A percentile compares a stretch with the other conserved stretches of the same genome.
phyloP scores from a whole-genome alignment of 139 green algal genomes.

The Chlamydomonas sphaeroides region DNA sequence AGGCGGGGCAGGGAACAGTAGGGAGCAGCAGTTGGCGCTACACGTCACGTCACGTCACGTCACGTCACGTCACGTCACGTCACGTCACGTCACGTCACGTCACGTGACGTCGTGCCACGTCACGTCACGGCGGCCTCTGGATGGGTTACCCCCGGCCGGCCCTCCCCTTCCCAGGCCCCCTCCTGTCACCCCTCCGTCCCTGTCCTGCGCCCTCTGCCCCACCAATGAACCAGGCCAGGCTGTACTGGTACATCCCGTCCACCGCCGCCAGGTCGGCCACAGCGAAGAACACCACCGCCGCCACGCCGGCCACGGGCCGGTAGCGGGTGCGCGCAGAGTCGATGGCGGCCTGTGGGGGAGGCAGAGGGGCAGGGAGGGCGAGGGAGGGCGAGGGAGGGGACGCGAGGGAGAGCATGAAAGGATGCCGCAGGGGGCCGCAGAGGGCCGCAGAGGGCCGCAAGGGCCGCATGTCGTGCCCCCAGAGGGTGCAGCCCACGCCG shows the following conservation, averaged over 20 bases:
- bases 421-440: too few species aligned
- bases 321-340: conserved; percentile 69
- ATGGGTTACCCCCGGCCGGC: neutral
- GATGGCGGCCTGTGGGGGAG: conserved; percentile 34
- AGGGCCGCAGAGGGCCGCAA: too few species aligned
- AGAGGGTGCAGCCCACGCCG: too few species aligned
- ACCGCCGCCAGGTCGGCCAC: conserved; percentile 70
- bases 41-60: too few species aligned
- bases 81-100: too few species aligned
- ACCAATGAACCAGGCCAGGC: conserved; percentile 54
- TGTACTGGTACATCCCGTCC: conserved; percentile 74
- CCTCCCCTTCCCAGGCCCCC: neutral
- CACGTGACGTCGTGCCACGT: too few species aligned
- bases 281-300: conserved; percentile 77
- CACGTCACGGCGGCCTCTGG: too few species aligned
- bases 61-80: too few species aligned
- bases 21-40: too few species aligned
- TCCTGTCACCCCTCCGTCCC: neutral
- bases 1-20: conserved; percentile 52
- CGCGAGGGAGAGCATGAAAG: too few species aligned
- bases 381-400: too few species aligned
- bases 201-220: neutral
- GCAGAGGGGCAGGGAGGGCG: neutral
- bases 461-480: too few species aligned
- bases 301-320: conserved; percentile 64